Evolutionary conservation across 257 asterid species (phyloP).

Genomic region (Haberlea rhodopensis): DNA sequence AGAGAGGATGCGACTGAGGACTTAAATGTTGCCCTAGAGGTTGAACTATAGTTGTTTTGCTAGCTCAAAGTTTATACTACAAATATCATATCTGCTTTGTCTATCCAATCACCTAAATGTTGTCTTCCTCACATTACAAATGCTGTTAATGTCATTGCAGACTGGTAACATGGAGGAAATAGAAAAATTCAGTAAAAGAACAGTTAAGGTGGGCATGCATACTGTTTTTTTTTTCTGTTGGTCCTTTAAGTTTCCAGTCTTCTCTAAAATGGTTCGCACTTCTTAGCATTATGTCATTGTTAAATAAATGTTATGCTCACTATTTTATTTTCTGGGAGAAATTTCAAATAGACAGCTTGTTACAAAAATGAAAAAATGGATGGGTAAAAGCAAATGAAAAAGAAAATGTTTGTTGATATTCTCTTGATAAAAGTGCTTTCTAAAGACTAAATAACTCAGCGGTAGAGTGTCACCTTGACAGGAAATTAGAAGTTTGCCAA

Average conservation of each 20-base stretch:
- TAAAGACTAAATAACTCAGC: not conserved
- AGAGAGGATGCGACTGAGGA: slow-evolving; percentile 90
- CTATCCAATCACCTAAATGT: slow-evolving; percentile 1
- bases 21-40: slow-evolving; percentile 78
- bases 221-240: slow-evolving; percentile 8
- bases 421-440: not conserved
- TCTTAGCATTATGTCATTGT: not conserved
- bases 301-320: not conserved
- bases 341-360: not conserved
- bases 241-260: slow-evolving; percentile 19
- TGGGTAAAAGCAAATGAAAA: not conserved
- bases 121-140: slow-evolving; percentile 17
- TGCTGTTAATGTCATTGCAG: slow-evolving; percentile 41
- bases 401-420: not conserved
- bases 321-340: slow-evolving; percentile 13
- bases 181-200: slow-evolving; percentile 94
- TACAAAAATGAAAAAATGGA: not conserved
- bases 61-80: slow-evolving; percentile 10
- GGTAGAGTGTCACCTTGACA: not conserved
- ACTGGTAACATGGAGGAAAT: slow-evolving; percentile 81
- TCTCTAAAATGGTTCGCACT: not conserved
- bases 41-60: slow-evolving; percentile 27
- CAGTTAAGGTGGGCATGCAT: slow-evolving; percentile 72
- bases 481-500: not conserved
- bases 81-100: not conserved